A percentile compares a stretch with the other conserved stretches of the same genome.
These are phyloP conservation scores for Starmerella scarabaei DNA, from an alignment of 805 yeast genomes.

Conservation along the genomic window DNA sequence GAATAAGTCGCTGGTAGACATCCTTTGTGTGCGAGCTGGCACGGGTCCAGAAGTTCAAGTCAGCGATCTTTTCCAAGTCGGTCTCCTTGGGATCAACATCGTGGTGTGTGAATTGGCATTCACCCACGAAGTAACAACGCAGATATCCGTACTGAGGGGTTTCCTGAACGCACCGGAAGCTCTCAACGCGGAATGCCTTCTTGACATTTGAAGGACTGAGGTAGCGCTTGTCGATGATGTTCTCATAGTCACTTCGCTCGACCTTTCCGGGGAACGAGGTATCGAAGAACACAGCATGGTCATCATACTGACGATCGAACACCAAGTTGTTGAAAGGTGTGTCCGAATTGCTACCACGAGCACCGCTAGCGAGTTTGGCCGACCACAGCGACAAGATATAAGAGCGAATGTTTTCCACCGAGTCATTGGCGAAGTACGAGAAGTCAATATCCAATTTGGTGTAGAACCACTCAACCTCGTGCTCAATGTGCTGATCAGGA, in stretches of 20 bases:
- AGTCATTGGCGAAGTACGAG: conserved; percentile 76
- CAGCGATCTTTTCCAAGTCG: conserved; percentile 59
- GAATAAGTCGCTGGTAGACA: conserved; percentile 59
- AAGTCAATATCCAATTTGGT: conserved; percentile 80
- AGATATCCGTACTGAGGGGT: conserved; percentile 37
- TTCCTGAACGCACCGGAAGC: conserved; percentile 36
- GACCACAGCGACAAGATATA: conserved; percentile 84
- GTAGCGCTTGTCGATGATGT: conserved; percentile 67
- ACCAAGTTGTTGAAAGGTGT: conserved; percentile 50
- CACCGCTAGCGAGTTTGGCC: conserved; percentile 81
- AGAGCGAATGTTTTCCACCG: conserved; percentile 64
- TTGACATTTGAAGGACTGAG: conserved; percentile 32
- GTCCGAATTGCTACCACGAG: conserved; percentile 31
- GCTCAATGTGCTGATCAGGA: conserved; percentile 74
- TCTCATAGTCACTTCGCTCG: conserved; percentile 45
- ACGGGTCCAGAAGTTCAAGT: conserved; percentile 59
- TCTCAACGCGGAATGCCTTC: conserved; percentile 55
- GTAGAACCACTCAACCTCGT: conserved; percentile 84
- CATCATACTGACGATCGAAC: conserved; percentile 64
- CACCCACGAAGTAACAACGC: conserved; percentile 72
- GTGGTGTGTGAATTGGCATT: conserved; percentile 40
- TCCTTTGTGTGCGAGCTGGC: conserved; percentile 69
- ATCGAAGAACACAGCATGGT: conserved; percentile 86
- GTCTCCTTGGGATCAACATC: conserved; percentile 30
- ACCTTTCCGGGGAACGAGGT: conserved; percentile 44